Conservation (phyloP, 2,329 filamentous ascomycete species). For the Incumbomyces lentus region DNA sequence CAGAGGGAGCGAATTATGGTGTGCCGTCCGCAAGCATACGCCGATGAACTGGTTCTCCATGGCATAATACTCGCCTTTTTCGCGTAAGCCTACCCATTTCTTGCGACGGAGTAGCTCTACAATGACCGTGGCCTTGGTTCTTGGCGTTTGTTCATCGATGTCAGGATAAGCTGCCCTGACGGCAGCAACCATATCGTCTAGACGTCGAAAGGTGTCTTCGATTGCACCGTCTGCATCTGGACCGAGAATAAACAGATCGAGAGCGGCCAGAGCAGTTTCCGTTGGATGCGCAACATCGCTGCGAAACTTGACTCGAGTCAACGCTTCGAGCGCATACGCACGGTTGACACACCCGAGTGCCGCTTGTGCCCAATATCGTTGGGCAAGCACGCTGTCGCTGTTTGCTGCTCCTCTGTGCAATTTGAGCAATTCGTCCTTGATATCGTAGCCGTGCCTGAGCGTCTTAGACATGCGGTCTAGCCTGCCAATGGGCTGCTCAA, state of each 20-base stretch:
- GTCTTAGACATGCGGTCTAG: slow-evolving; percentile 61
- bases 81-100: slow-evolving; percentile 60
- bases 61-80: slow-evolving; percentile 61
- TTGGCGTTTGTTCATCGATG: slow-evolving; percentile 48
- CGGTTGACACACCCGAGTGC: slow-evolving; percentile 73
- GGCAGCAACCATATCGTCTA: slow-evolving; percentile 52
- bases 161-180: slow-evolving; percentile 46
- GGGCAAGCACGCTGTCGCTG: slow-evolving; percentile 64
- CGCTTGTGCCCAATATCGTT: slow-evolving; percentile 63
- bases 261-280: slow-evolving; percentile 67
- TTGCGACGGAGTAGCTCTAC: slow-evolving; percentile 58
- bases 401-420: slow-evolving; percentile 52
- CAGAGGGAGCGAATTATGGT: slow-evolving; percentile 72
- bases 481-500: slow-evolving; percentile 60
- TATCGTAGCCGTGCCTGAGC: slow-evolving; percentile 67
- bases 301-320: slow-evolving; percentile 48
- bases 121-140: slow-evolving; percentile 57
- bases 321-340: slow-evolving; percentile 65
- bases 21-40: slow-evolving; percentile 59
- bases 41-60: slow-evolving; percentile 83
- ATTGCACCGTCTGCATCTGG: slow-evolving; percentile 59
- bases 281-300: slow-evolving; percentile 4
- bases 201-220: slow-evolving; percentile 52
- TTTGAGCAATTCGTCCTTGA: slow-evolving; percentile 68
- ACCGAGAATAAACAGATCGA: slow-evolving; percentile 79